phyloP scores from a whole-genome alignment of 2,329 filamentous ascomycete genomes.

The Penicillium janthinellum region DNA sequence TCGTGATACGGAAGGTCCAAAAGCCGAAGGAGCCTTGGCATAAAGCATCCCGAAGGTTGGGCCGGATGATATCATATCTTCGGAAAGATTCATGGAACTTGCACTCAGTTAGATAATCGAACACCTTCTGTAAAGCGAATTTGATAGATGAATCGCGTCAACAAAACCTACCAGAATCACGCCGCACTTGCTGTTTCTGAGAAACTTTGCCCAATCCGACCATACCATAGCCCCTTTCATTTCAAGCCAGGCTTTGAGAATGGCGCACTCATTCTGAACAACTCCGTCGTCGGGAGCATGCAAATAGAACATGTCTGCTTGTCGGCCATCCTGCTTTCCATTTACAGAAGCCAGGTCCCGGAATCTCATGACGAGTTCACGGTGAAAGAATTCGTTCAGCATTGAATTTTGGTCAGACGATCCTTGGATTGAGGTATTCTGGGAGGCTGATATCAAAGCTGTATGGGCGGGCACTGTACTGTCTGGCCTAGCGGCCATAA shows the following conservation, averaged over 20 bases:
- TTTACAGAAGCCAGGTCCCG: slow-evolving; percentile 30
- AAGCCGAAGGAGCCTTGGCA: slow-evolving; percentile 32
- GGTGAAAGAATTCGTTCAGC: slow-evolving; percentile 16
- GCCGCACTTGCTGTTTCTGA: slow-evolving; percentile 27
- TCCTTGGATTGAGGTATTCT: background rate
- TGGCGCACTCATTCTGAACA: slow-evolving; percentile 27
- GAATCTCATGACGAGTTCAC: slow-evolving; percentile 30
- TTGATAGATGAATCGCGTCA: too few relatives aligned
- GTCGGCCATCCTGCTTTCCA: slow-evolving; percentile 13
- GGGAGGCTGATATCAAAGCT: background rate
- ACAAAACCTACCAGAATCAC: slow-evolving; percentile 40
- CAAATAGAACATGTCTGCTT: slow-evolving; percentile 37
- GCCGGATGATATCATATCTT: slow-evolving; percentile 32
- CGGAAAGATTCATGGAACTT: slow-evolving; percentile 43
- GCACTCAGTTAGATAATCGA: background rate
- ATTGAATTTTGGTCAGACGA: background rate
- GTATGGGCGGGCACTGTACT: background rate
- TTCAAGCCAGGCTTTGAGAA: slow-evolving; percentile 31
- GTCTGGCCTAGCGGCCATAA: background rate
- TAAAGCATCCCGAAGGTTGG: slow-evolving; percentile 26
- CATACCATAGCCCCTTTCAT: slow-evolving; percentile 27
- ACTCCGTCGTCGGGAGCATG: slow-evolving; percentile 31
- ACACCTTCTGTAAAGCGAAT: background rate
- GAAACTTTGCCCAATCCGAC: slow-evolving; percentile 43
- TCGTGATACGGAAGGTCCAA: slow-evolving; percentile 38